Evolutionary conservation across 768 basidiomycete species (phyloP).

Genomic region (Xanthoconium purpureum): DNA sequence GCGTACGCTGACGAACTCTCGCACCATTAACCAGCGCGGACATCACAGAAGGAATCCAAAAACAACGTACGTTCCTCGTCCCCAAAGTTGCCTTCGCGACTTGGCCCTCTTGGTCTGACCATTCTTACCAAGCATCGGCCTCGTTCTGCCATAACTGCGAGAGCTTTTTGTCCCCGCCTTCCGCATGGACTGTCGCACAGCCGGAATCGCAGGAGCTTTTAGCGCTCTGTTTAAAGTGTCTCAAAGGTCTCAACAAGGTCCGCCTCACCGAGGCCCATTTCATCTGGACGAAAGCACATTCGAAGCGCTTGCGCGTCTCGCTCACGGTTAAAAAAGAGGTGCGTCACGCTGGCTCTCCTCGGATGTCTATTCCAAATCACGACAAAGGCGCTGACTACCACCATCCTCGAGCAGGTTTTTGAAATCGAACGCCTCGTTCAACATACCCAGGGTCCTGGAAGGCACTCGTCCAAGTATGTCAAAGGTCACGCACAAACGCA

Average conservation of each 20-base stretch:
- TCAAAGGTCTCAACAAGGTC: slow-evolving; percentile 91
- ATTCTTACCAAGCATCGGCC: slow-evolving; percentile 60
- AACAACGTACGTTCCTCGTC: slow-evolving; percentile 79
- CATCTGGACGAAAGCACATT: slow-evolving; percentile 99
- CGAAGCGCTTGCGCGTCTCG: slow-evolving; percentile 87
- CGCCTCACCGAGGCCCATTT: slow-evolving; percentile 97
- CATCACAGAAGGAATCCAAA: slow-evolving; percentile 97
- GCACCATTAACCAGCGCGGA: slow-evolving; percentile 58
- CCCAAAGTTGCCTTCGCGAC: no score
- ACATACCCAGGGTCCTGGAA: slow-evolving; percentile 98
- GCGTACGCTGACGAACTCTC: background rate
- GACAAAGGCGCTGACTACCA: slow-evolving; percentile 82
- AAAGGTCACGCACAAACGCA: slow-evolving; percentile 97
- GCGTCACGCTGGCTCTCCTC: slow-evolving; percentile 13
- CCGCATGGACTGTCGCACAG: slow-evolving; percentile 78
- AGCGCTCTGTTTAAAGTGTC: slow-evolving; percentile 90
- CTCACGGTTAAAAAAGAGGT: slow-evolving; percentile 99
- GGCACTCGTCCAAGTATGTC: slow-evolving; percentile 93
- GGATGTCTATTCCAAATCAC: no score
- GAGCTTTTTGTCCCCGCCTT: slow-evolving; percentile 88
- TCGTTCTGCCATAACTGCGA: slow-evolving; percentile 96
- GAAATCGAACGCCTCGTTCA: slow-evolving; percentile 96
- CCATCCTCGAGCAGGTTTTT: slow-evolving; percentile 95
- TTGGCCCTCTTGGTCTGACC: background rate
- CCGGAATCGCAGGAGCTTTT: slow-evolving; percentile 93